Evolutionary conservation across 371 early-diverging fungal species (phyloP).

Genomic region (Rhizopus arrhizus): DNA sequence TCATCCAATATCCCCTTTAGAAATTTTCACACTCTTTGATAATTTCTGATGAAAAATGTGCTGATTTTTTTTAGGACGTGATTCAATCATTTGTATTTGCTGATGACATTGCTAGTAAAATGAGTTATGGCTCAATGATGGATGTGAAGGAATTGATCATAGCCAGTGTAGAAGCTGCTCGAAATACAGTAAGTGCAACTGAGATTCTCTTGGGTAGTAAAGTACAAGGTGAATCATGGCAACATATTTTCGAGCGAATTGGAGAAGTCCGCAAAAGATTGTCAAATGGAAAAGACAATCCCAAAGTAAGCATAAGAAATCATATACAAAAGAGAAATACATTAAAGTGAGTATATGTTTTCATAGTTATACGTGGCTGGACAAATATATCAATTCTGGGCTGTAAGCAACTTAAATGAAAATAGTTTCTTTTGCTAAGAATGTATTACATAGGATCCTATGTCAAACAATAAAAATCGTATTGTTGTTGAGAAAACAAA

Average conservation of each 20-base stretch:
- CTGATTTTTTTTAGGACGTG: constrained; percentile 26
- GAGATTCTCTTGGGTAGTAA: constrained; percentile 42
- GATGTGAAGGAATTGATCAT: constrained; percentile 52
- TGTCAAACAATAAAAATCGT: constrained; percentile 47
- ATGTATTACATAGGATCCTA: constrained; percentile 39
- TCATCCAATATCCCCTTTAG: background rate
- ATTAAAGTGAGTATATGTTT: background rate
- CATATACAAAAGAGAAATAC: background rate
- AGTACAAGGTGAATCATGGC: constrained; percentile 43
- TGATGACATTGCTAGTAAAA: constrained; percentile 54
- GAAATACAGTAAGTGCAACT: constrained; percentile 28
- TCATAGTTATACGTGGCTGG: constrained; percentile 51
- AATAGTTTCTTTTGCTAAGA: background rate
- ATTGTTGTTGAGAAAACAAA: constrained; percentile 50
- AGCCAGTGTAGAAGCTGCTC: constrained; percentile 48
- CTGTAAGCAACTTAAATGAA: constrained; percentile 25
- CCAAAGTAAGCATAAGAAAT: constrained; percentile 33
- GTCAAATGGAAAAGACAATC: constrained; percentile 39
- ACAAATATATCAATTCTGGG: constrained; percentile 54
- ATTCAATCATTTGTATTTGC: constrained; percentile 55
- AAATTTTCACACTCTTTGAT: no score
- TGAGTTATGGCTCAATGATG: constrained; percentile 56
- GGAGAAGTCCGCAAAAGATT: constrained; percentile 43
- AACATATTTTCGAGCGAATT: constrained; percentile 41
- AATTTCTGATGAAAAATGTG: background rate